A percentile compares a stretch with the other conserved stretches of the same genome.
Evolutionary conservation across 2,329 filamentous ascomycete species (phyloP).

Genomic region (Neodidymelliopsis sp.): DNA sequence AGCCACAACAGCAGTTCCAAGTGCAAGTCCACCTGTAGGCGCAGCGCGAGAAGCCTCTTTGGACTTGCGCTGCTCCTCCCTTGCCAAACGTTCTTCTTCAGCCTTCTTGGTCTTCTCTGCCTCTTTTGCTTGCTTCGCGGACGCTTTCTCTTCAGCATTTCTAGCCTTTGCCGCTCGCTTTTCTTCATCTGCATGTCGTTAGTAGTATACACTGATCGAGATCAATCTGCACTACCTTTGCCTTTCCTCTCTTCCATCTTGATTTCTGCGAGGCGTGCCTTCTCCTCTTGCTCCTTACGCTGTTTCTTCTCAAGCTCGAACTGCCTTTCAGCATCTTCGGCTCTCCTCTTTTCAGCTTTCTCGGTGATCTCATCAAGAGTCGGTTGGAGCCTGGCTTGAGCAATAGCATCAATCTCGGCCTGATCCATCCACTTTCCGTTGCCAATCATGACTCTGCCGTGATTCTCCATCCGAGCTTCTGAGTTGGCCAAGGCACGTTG

Average conservation of each 20-base stretch:
- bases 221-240: conserved; percentile 59
- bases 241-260: conserved; percentile 57
- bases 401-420: conserved; percentile 80
- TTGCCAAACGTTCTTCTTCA: conserved; percentile 59
- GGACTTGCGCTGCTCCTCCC: conserved; percentile 63
- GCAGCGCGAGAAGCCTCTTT: conserved; percentile 40
- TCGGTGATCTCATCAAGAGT: conserved; percentile 85
- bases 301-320: conserved; percentile 71
- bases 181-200: conserved; percentile 58
- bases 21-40: conserved; percentile 2
- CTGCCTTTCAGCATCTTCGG: conserved; percentile 67
- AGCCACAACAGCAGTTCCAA: conserved; percentile 16
- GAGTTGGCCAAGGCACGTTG: conserved; percentile 72
- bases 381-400: conserved; percentile 78
- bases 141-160: conserved; percentile 60
- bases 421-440: conserved; percentile 82
- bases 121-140: conserved; percentile 48
- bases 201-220: conserved; percentile 6
- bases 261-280: conserved; percentile 56
- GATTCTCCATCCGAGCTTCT: conserved; percentile 64
- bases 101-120: conserved; percentile 58
- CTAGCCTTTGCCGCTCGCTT: conserved; percentile 57
- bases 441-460: conserved; percentile 73
- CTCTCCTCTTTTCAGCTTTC: conserved; percentile 75
- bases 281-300: conserved; percentile 65